Conservation (phyloP, 345 rosid genomes). For the Populus tremula region DNA sequence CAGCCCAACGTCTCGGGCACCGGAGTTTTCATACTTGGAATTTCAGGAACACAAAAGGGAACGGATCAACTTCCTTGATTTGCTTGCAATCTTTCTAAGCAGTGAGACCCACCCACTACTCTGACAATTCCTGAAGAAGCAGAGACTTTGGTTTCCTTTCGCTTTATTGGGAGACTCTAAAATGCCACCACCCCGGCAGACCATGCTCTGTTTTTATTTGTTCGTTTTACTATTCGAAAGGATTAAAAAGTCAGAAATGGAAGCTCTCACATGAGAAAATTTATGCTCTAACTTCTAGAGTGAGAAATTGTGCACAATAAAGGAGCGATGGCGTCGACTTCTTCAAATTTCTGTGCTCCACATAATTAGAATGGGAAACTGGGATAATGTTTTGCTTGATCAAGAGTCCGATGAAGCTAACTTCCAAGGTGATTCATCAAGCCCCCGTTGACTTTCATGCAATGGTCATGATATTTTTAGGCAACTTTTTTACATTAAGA, state of each 20-base stretch:
- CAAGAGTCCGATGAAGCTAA: not conserved
- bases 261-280: not conserved
- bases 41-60: not conserved
- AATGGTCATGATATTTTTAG: too few relatives aligned
- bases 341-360: too few relatives aligned
- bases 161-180: not conserved
- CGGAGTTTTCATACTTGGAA: not conserved
- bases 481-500: too few relatives aligned
- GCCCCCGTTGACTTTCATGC: too few relatives aligned
- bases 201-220: not conserved
- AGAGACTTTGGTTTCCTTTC: not conserved
- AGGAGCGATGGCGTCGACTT: too few relatives aligned
- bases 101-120: not conserved
- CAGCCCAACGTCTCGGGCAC: not conserved
- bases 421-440: too few relatives aligned
- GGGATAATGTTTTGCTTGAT: not conserved
- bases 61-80: not conserved
- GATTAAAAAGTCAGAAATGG: not conserved
- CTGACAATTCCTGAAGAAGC: not conserved
- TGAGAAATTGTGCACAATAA: not conserved
- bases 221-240: not conserved
- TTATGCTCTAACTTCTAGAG: not conserved
- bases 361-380: too few relatives aligned
- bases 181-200: not conserved
- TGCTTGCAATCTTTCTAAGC: not conserved